These are phyloP conservation scores for Persicaria maculosa DNA, from an alignment of 148 eudicot species.

Conservation along the genomic window DNA sequence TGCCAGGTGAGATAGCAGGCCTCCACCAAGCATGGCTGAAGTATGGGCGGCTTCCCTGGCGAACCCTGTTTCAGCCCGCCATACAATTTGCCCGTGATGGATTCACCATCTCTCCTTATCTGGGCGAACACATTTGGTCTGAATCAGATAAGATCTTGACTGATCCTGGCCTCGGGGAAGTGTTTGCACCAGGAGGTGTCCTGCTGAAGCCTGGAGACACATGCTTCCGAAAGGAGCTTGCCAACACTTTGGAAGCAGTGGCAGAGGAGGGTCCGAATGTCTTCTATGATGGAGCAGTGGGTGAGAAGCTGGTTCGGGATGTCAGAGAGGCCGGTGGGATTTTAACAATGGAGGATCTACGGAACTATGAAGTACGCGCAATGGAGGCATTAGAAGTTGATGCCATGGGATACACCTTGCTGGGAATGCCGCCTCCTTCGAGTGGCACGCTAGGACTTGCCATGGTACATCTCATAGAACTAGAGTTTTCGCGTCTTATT, in stretches of 20 bases:
- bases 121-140: conserved; percentile 28
- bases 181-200: conserved; percentile 74
- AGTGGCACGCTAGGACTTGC: conserved; percentile 83
- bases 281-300: conserved; percentile 64
- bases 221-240: conserved; percentile 72
- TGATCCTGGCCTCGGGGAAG: conserved; percentile 62
- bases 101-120: conserved; percentile 54
- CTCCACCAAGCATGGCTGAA: conserved; percentile 74
- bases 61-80: conserved; percentile 56
- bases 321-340: conserved; percentile 78
- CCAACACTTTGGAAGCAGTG: conserved; percentile 44
- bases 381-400: conserved; percentile 48
- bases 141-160: conserved; percentile 25
- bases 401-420: conserved; percentile 58
- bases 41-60: conserved; percentile 74
- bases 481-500: neutral
- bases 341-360: conserved; percentile 78
- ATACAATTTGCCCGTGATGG: conserved; percentile 63
- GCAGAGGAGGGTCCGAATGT: conserved; percentile 68
- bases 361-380: conserved; percentile 50
- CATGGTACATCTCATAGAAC: conserved; percentile 33
- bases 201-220: conserved; percentile 63
- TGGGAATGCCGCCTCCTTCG: conserved; percentile 96
- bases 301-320: conserved; percentile 62
- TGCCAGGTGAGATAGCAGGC: conserved; percentile 86